Conservation (phyloP, 306 rosid species). For the Pyrus betulifolia region DNA sequence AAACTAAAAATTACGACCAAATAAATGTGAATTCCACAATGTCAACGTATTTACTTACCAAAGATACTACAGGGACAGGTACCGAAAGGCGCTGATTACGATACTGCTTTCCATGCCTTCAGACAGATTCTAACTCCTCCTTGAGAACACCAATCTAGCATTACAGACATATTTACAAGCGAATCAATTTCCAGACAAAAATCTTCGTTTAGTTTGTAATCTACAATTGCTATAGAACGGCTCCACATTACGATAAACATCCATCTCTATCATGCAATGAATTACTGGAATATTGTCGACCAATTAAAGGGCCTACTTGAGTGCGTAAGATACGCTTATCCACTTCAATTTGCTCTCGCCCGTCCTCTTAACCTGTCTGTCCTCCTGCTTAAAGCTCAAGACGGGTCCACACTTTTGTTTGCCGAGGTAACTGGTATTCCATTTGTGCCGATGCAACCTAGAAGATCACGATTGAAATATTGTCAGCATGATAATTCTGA, state of each 20-base stretch:
- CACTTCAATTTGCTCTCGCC: slow-evolving; percentile 98
- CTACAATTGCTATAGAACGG: no score
- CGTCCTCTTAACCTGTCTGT: slow-evolving; percentile 85
- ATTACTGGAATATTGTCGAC: not conserved
- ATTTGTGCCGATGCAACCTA: slow-evolving; percentile 93
- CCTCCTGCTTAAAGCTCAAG: slow-evolving; percentile 99
- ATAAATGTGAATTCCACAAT: slow-evolving; percentile 7
- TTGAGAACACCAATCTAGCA: slow-evolving; percentile 73
- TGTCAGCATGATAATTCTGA: slow-evolving; percentile 11
- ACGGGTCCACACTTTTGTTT: slow-evolving; percentile 96
- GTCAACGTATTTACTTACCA: no score
- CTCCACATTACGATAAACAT: no score
- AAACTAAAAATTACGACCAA: not conserved
- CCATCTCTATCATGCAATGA: not conserved
- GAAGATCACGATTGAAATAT: slow-evolving; percentile 10
- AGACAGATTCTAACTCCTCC: slow-evolving; percentile 78
- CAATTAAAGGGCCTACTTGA: slow-evolving; percentile 52
- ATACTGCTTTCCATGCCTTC: slow-evolving; percentile 89
- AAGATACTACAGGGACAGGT: slow-evolving; percentile 88
- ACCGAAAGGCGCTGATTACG: slow-evolving; percentile 59
- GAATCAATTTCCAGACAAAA: slow-evolving; percentile 7
- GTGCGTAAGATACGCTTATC: slow-evolving; percentile 91
- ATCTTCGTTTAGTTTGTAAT: not conserved
- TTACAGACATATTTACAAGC: slow-evolving; percentile 12
- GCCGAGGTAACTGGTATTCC: slow-evolving; percentile 97